Evolutionary conservation across 176 grass and related monocot species (phyloP).

Genomic region (Raddia distichophylla): DNA sequence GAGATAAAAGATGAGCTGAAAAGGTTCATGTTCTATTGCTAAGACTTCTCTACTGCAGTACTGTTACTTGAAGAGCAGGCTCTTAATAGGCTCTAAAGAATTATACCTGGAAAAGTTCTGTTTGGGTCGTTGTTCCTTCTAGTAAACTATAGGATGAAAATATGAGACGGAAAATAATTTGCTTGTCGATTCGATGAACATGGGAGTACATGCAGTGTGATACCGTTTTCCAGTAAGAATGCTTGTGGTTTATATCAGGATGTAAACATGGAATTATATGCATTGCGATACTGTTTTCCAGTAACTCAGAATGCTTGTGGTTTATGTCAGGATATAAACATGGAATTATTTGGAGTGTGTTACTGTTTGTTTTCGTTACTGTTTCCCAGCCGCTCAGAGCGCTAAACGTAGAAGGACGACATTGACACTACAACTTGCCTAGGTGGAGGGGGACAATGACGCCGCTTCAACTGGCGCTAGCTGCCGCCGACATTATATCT

Average conservation of each 20-base stretch:
- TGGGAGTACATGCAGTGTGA: neutral
- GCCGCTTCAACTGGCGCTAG: no score
- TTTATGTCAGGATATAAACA: neutral
- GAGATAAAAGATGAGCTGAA: slow-evolving; percentile 64
- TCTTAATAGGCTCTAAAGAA: slow-evolving; percentile 3
- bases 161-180: neutral
- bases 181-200: neutral
- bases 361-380: no score
- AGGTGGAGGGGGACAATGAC: no score
- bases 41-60: slow-evolving; percentile 7
- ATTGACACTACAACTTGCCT: no score
- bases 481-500: no score
- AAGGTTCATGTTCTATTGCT: slow-evolving; percentile 76
- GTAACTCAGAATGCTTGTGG: neutral
- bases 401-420: no score
- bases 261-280: neutral
- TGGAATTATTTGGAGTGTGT: no score
- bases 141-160: neutral
- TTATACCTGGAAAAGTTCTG: slow-evolving; percentile 3
- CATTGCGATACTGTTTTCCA: neutral
- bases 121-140: neutral
- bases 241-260: neutral
- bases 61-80: neutral
- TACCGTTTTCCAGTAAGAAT: neutral
- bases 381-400: no score